These are phyloP conservation scores for Moelleriella libera DNA, from an alignment of 2,329 filamentous ascomycete genomes.

Conservation along the genomic window DNA sequence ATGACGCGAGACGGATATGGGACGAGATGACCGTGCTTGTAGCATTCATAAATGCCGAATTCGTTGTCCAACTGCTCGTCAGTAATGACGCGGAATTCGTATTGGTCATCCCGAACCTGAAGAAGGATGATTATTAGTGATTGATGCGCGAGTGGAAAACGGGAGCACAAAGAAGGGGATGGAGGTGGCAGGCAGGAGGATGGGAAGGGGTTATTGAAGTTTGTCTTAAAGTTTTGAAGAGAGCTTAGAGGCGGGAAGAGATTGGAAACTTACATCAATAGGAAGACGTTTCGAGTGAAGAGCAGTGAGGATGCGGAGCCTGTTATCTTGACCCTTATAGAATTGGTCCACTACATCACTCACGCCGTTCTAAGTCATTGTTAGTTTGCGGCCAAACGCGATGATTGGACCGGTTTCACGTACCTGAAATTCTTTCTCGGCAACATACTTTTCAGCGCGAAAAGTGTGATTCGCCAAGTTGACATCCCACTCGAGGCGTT, in stretches of 20 bases:
- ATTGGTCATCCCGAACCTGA: slow-evolving; percentile 28
- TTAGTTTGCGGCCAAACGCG: too few species aligned
- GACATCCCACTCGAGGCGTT: slow-evolving; percentile 18
- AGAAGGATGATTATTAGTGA: neutral
- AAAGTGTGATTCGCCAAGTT: slow-evolving; percentile 24
- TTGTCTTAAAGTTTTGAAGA: neutral
- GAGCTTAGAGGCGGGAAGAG: too few species aligned
- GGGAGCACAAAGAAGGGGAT: too few species aligned
- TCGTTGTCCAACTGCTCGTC: slow-evolving; percentile 27
- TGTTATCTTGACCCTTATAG: slow-evolving; percentile 29
- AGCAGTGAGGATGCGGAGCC: slow-evolving; percentile 28
- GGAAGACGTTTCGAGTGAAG: slow-evolving; percentile 29
- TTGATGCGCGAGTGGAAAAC: neutral
- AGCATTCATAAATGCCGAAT: slow-evolving; percentile 27
- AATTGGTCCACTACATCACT: slow-evolving; percentile 25
- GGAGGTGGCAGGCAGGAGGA: too few species aligned
- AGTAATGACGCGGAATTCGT: slow-evolving; percentile 28
- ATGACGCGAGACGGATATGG: slow-evolving; percentile 29
- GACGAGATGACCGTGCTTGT: slow-evolving; percentile 25
- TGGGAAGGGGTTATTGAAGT: neutral
- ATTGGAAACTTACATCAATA: slow-evolving; percentile 28
- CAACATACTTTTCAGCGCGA: slow-evolving; percentile 17
- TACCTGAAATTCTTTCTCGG: slow-evolving; percentile 22
- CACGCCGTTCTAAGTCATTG: slow-evolving; percentile 18
- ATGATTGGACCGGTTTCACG: neutral